Evolutionary conservation across 495 filamentous ascomycete genomes (phyloP).

Genomic region (Parathielavia hyrcaniae): DNA sequence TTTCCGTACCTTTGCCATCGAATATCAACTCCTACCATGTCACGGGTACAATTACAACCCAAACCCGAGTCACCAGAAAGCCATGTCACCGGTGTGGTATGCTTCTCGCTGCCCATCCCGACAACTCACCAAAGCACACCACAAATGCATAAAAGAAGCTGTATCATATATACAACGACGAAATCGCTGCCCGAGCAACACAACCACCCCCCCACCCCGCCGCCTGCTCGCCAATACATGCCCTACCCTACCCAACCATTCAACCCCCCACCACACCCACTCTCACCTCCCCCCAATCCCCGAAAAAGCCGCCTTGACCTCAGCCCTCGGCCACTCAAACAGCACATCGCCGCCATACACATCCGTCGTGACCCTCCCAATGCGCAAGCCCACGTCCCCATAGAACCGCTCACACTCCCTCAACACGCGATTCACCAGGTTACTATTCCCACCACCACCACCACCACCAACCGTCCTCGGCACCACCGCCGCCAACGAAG

Average conservation of each 20-base stretch:
- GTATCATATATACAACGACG: no score
- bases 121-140: no score
- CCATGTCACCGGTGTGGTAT: neutral
- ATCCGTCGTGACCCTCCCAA: slow-evolving; percentile 54
- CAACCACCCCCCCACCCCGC: no score
- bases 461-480: slow-evolving; percentile 3
- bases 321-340: slow-evolving; percentile 50
- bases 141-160: no score
- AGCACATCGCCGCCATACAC: slow-evolving; percentile 51
- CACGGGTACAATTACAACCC: no score
- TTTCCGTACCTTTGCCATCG: no score
- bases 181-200: no score
- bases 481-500: neutral
- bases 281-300: slow-evolving; percentile 31
- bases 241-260: neutral
- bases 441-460: slow-evolving; percentile 33
- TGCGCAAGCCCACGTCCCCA: slow-evolving; percentile 62
- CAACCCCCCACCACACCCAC: neutral
- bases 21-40: no score
- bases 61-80: no score
- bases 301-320: slow-evolving; percentile 48
- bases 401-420: slow-evolving; percentile 76
- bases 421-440: slow-evolving; percentile 70
- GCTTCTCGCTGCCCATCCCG: no score
- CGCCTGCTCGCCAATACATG: neutral